Percentiles rank a stretch among this genome's conserved stretches.
phyloP scores from a whole-genome alignment of 306 rosid species.

The Begonia peltatifolia region DNA sequence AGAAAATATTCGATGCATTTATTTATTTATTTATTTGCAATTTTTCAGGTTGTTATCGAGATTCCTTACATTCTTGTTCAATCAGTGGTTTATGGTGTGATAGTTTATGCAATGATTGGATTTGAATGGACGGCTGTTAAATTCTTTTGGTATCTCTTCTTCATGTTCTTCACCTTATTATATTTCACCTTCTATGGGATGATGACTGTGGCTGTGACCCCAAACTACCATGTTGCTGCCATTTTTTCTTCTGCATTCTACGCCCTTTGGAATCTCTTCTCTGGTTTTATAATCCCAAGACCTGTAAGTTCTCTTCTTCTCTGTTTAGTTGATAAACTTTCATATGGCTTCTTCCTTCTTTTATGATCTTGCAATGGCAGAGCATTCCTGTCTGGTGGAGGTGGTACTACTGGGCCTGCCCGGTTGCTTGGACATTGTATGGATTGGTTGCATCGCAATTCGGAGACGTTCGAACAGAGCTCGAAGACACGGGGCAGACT shows the following conservation, averaged over 20 bases:
- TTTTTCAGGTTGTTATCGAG: conserved; percentile 48
- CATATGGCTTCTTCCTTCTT: neutral
- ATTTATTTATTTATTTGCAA: neutral
- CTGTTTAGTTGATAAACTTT: neutral
- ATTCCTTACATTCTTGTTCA: conserved; percentile 47
- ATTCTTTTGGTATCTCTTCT: conserved; percentile 62
- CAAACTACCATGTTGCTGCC: conserved; percentile 54
- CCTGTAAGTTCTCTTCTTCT: conserved; percentile 30
- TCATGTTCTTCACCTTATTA: conserved; percentile 57
- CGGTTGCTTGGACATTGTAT: conserved; percentile 55
- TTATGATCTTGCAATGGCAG: conserved; percentile 13
- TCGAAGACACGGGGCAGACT: conserved; percentile 9
- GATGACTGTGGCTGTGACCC: conserved; percentile 73
- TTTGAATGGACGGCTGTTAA: conserved; percentile 41
- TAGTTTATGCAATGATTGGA: conserved; percentile 76
- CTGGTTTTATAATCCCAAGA: conserved; percentile 55
- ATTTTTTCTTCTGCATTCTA: conserved; percentile 52
- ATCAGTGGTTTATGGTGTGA: conserved; percentile 31
- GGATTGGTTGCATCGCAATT: conserved; percentile 50
- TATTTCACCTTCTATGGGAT: conserved; percentile 78
- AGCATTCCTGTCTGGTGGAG: conserved; percentile 77
- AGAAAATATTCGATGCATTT: neutral
- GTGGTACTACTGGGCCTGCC: conserved; percentile 65
- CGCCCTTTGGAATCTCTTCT: conserved; percentile 63
- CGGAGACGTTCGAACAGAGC: conserved; percentile 12